Base-by-base conservation (phyloP, 179 eudicot genomes). In the Corrigiola litoralis region DNA sequence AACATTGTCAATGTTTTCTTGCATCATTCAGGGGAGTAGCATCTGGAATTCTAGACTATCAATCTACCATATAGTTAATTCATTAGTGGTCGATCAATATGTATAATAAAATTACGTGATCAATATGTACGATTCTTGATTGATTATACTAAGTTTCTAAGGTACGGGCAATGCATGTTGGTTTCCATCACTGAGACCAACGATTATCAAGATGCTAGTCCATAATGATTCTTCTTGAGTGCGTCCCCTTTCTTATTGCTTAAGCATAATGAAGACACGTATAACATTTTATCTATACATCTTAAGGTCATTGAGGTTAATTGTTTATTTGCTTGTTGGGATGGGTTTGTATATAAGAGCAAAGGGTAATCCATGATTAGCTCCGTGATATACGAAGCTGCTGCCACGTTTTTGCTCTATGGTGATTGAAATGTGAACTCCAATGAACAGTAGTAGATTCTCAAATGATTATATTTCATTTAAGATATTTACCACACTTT, bases 361-460 rank as follows among this genome's bases (percentile, higher is more conserved):
- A 47, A 47, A 20, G 1, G 44, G 6, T 63, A 31, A 13, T 48
- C 67, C 67, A 36, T 47, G 56, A 47, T 63, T 63, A 63, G 12
- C 67, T 63, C 67, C 67, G 56, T 16, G 27, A 13, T 31, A 32
- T 5, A 31, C 42, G 67, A 32, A 1, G 40, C 28, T 10, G 27
- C 18, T 21, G 67, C 42, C 56, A 46, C 67, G 44, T 47, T 25
- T 48, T 29, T 38, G 0, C 11, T 6, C 11, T 38, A 5, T 9
- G 44, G 13, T 16, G 10, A 38, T 5, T 38, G 3, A 9, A 38
- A 38, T 38, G 10, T 38, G 44, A 38, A 38, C 10, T 3, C 13
- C 2, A 0, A 38, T 38, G 44, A 38, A 38, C 11, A 9, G 11
- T 5, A 4, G 2, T 38, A 9, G 10, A 16, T 38, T 9, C 44